Evolutionary conservation across 257 asterid genomes (phyloP).

Genomic region (Avicennia marina): DNA sequence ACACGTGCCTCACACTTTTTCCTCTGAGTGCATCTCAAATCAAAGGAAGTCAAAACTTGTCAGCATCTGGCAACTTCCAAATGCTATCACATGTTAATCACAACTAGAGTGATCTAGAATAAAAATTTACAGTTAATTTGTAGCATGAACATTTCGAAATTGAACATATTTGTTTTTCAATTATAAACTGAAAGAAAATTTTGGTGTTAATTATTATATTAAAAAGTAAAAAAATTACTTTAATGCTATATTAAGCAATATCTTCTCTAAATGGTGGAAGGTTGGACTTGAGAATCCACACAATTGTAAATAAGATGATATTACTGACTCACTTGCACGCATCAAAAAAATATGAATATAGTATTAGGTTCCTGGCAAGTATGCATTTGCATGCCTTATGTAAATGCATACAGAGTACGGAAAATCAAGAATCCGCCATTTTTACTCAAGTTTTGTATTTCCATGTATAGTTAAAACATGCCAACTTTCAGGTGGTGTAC

Average conservation of each 20-base stretch:
- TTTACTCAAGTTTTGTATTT: conserved; percentile 7
- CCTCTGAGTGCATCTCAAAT: not conserved
- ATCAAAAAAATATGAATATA: not conserved
- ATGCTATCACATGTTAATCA: conserved; percentile 8
- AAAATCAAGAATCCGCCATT: not conserved
- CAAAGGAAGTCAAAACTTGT: conserved; percentile 7
- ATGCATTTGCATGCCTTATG: not conserved
- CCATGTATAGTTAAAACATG: conserved; percentile 3
- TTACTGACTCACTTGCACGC: too few relatives aligned
- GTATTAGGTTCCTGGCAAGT: not conserved
- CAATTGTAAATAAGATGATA: too few relatives aligned
- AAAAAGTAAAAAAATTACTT: conserved; percentile 5
- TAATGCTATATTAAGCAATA: not conserved
- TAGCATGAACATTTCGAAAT: too few relatives aligned
- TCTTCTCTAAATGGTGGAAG: not conserved
- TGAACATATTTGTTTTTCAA: too few relatives aligned
- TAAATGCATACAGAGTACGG: not conserved
- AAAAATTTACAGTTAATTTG: too few relatives aligned
- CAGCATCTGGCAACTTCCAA: not conserved
- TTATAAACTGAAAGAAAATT: too few relatives aligned
- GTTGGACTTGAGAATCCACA: too few relatives aligned
- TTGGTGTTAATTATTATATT: too few relatives aligned
- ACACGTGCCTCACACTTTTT: not conserved
- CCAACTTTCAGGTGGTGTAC: conserved; percentile 73
- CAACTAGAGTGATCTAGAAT: too few relatives aligned